These are phyloP conservation scores for Hypoxylon subgilvum DNA, from an alignment of 495 filamentous ascomycete species.

Conservation along the genomic window DNA sequence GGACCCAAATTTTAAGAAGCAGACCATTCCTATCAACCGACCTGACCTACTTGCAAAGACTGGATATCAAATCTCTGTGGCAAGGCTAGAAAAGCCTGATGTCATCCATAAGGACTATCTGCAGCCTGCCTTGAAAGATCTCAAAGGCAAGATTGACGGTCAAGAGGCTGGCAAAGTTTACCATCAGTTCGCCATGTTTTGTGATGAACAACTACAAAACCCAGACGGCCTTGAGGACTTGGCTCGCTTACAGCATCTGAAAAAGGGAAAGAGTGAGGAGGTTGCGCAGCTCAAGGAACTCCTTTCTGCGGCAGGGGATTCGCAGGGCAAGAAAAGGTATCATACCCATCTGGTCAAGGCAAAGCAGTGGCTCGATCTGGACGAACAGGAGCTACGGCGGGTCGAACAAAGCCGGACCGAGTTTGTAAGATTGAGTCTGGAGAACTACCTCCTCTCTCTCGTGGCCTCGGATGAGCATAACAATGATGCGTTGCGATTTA, in stretches of 20 bases:
- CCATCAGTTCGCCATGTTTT: conserved; percentile 93
- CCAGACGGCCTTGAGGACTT: conserved; percentile 84
- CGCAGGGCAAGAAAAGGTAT: conserved; percentile 48
- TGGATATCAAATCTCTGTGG: conserved; percentile 86
- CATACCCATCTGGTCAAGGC: conserved; percentile 62
- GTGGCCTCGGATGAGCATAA: conserved; percentile 84
- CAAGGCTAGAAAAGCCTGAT: conserved; percentile 90
- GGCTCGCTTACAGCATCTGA: conserved; percentile 76
- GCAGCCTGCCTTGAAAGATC: conserved; percentile 77
- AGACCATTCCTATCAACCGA: conserved; percentile 74
- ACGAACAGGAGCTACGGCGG: conserved; percentile 83
- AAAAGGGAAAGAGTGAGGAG: conserved; percentile 80
- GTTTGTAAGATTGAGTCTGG: conserved; percentile 84
- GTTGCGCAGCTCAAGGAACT: conserved; percentile 68
- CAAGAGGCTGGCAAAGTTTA: conserved; percentile 85
- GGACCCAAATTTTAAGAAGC: conserved; percentile 66
- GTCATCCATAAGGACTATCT: conserved; percentile 85
- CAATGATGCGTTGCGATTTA: conserved; percentile 90
- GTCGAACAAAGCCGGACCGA: conserved; percentile 74
- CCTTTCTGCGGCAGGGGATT: conserved; percentile 46
- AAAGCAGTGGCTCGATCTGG: conserved; percentile 87
- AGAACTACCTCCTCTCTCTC: conserved; percentile 89
- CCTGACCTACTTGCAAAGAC: conserved; percentile 85
- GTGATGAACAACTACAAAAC: conserved; percentile 89
- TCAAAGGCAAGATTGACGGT: conserved; percentile 71